Evolutionary conservation across 2,329 filamentous ascomycete species (phyloP), one percentile per base, ranked within the genome.

Genomic region (Calonectria hawksworthii): DNA sequence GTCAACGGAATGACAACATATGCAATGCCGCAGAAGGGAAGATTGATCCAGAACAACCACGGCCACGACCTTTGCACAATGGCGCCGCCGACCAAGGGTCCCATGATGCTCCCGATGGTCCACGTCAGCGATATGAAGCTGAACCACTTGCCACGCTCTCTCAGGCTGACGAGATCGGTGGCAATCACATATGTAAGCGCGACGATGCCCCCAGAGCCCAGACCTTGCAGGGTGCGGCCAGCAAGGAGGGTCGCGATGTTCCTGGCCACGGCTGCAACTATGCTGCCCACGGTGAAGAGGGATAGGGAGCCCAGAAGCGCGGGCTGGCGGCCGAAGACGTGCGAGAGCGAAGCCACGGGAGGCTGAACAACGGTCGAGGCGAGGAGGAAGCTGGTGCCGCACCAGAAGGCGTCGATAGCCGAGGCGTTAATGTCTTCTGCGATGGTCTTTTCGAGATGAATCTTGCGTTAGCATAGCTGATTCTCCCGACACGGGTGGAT

Each of bases 31-130:
- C 78, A 79, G 78, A 93, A 89, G 2, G 91, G 91, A 2, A 93
- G 83, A 76, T 93, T 93, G 77, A 93, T 87, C 87, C 89, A 94
- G 80, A 93, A 93, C 64, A 93, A 89, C 92, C 92, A 94, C 11
- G 89, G 83, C 92, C 91, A 92, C 1, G 83, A 84, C 54, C 87
- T 84, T 71, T 90, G 85, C 4, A 89, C 86, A 73, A 92, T 90
- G 2, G 86, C 89, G 23, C 90, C 90, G 8, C 91, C 89, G 44
- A 89, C 84, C 30, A 90, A 76, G 9, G 79, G 76, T 1, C 79
- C 79, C 28, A 80, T 68, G 38, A 80, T 79, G 89, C 91, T 91
- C 0, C 91, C 91, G 13, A 93, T 75, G 1, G 89, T 86, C 91
- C 89, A 92, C 82, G 89, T 87, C 30, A 84, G 81, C 1, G 82